These are phyloP conservation scores for Stagonosporopsis chrysanthemi DNA, from an alignment of 2,329 filamentous ascomycete genomes.

Conservation along the genomic window DNA sequence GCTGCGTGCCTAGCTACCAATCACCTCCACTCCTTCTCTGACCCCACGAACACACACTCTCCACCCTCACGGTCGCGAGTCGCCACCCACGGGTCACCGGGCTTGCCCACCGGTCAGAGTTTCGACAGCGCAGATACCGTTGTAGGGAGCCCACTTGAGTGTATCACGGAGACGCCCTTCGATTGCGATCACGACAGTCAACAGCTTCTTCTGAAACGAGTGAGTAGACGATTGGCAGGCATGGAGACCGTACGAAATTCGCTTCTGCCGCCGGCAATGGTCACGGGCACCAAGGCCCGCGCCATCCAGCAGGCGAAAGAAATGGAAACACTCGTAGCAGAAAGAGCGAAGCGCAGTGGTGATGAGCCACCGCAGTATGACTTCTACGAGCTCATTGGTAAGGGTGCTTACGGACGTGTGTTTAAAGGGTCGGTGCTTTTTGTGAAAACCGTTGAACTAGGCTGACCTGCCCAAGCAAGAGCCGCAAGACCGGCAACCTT, in stretches of 20 bases:
- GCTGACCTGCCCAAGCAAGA: conserved; percentile 45
- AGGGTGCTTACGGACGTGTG: conserved; percentile 76
- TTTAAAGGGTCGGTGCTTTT: conserved; percentile 65
- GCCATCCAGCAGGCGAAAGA: conserved; percentile 74
- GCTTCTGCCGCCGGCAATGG: conserved; percentile 39
- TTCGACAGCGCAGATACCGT: conserved; percentile 25
- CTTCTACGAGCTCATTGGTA: conserved; percentile 77
- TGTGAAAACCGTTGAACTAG: not conserved
- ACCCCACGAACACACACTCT: conserved; percentile 29
- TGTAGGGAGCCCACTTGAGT: conserved; percentile 31
- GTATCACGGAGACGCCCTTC: conserved; percentile 37
- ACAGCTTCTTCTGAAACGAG: conserved; percentile 8
- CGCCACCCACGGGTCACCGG: conserved; percentile 16
- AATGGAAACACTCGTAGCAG: conserved; percentile 70
- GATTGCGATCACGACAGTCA: conserved; percentile 23
- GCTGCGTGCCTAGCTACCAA: not conserved
- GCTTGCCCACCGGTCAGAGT: conserved; percentile 20
- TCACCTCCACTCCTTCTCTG: conserved; percentile 33
- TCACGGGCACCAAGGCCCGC: conserved; percentile 60
- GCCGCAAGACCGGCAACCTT: conserved; percentile 56
- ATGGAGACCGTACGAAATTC: conserved; percentile 41
- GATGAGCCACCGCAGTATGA: conserved; percentile 70
- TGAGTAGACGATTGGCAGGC: conserved; percentile 14
- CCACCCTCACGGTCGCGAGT: conserved; percentile 14
- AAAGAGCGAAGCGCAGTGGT: conserved; percentile 66